Conservation (phyloP, 306 rosid genomes). For the Cercis canadensis region DNA sequence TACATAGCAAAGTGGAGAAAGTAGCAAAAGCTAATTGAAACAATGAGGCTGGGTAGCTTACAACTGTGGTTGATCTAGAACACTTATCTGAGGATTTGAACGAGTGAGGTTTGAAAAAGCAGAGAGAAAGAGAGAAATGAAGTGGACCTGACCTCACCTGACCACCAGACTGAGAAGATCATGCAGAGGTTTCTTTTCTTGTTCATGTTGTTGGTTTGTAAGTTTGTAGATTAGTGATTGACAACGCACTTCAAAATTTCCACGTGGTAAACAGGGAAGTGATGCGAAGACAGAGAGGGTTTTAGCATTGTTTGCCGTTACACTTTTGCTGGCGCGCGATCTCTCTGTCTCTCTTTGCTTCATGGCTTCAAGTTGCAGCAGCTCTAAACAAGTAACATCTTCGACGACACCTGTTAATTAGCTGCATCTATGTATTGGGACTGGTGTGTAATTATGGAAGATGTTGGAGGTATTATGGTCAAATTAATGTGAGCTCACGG, state of each 20-base stretch:
- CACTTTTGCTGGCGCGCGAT: not conserved
- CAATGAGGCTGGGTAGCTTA: not conserved
- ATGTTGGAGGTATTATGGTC: not conserved
- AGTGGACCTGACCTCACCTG: not conserved
- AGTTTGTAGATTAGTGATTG: not conserved
- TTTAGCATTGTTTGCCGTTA: not conserved
- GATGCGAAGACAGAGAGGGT: not conserved
- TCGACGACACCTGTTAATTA: not conserved
- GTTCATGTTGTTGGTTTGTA: slow-evolving; percentile 14
- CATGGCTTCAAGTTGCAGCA: not conserved
- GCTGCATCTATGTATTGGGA: not conserved
- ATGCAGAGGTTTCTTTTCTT: not conserved
- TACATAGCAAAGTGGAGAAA: too few relatives aligned
- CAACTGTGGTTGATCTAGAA: not conserved
- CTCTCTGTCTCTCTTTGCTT: not conserved
- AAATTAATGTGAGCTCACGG: not conserved
- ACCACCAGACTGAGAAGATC: not conserved
- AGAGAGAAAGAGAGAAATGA: not conserved
- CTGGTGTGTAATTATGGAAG: not conserved
- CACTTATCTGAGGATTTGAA: too few relatives aligned
- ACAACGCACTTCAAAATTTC: slow-evolving; percentile 20
- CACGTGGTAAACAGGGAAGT: slow-evolving; percentile 33
- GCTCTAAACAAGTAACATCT: not conserved
- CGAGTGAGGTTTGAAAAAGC: not conserved
- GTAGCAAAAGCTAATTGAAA: too few relatives aligned